phyloP scores from a whole-genome alignment of 1,284 basidiomycete species.

The Peniophora sp. region DNA sequence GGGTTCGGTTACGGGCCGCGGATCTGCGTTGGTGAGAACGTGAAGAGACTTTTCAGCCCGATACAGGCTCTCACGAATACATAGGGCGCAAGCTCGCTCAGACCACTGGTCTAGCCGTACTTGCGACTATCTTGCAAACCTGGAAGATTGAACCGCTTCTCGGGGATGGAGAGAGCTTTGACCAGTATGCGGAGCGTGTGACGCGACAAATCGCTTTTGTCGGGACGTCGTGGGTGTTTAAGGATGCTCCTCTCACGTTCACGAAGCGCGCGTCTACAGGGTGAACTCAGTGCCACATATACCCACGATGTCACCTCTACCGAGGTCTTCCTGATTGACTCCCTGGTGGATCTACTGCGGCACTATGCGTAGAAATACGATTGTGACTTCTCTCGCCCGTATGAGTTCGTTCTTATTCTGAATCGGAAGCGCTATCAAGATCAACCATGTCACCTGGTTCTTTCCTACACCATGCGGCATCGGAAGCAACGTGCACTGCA shows the following conservation, averaged over 20 bases:
- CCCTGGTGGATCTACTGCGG: too few relatives aligned
- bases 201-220: neutral
- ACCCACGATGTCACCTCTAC: too few relatives aligned
- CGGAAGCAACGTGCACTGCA: too few relatives aligned
- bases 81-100: slow-evolving; percentile 17
- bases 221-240: neutral
- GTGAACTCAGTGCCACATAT: too few relatives aligned
- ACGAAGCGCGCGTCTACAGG: neutral
- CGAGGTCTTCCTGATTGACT: too few relatives aligned
- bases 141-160: slow-evolving; percentile 18
- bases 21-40: slow-evolving; percentile 17
- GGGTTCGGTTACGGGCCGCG: slow-evolving; percentile 22
- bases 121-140: slow-evolving; percentile 18
- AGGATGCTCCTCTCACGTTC: neutral
- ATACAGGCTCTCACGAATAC: neutral
- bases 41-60: neutral
- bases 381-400: too few relatives aligned
- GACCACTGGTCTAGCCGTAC: slow-evolving; percentile 18
- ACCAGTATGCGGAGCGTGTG: neutral
- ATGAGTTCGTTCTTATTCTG: too few relatives aligned
- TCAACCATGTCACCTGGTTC: too few relatives aligned
- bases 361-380: too few relatives aligned
- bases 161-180: slow-evolving; percentile 4
- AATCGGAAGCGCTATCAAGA: too few relatives aligned
- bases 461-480: too few relatives aligned